Evolutionary conservation across 352 stramenopile genomes (phyloP).

Genomic region (Globisporangium spinosum): DNA sequence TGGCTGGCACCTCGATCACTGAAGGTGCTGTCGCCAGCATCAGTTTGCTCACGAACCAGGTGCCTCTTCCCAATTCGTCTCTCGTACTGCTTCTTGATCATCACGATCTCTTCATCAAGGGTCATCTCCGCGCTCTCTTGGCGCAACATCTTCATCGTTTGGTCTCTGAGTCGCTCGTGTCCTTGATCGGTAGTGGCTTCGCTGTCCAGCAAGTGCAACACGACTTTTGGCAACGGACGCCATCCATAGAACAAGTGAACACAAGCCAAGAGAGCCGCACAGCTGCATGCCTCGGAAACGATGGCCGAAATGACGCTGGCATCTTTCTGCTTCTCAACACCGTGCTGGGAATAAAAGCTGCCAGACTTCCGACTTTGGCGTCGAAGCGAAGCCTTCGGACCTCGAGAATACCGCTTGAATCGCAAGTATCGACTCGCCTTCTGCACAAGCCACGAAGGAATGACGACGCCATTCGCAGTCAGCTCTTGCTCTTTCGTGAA

Average conservation of each 20-base stretch:
- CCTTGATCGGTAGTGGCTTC: slow-evolving; percentile 13
- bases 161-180: slow-evolving; percentile 27
- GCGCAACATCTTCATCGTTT: slow-evolving; percentile 38
- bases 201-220: slow-evolving; percentile 57
- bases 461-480: slow-evolving; percentile 18
- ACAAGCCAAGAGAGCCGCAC: slow-evolving; percentile 72
- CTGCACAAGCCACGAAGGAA: slow-evolving; percentile 67
- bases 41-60: slow-evolving; percentile 33
- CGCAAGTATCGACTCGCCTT: slow-evolving; percentile 81
- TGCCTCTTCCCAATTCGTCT: slow-evolving; percentile 57
- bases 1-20: background rate
- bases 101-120: slow-evolving; percentile 67
- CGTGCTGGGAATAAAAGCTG: slow-evolving; percentile 80
- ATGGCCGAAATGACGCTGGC: slow-evolving; percentile 66
- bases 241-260: slow-evolving; percentile 77
- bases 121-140: slow-evolving; percentile 34
- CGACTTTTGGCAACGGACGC: slow-evolving; percentile 57
- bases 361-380: slow-evolving; percentile 59
- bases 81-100: slow-evolving; percentile 79
- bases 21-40: slow-evolving; percentile 13
- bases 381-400: slow-evolving; percentile 50
- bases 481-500: slow-evolving; percentile 54
- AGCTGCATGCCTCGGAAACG: slow-evolving; percentile 73
- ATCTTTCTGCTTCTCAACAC: slow-evolving; percentile 54
- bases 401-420: slow-evolving; percentile 80